phyloP scores from a whole-genome alignment of 306 rosid species.

The Malus asiatica region DNA sequence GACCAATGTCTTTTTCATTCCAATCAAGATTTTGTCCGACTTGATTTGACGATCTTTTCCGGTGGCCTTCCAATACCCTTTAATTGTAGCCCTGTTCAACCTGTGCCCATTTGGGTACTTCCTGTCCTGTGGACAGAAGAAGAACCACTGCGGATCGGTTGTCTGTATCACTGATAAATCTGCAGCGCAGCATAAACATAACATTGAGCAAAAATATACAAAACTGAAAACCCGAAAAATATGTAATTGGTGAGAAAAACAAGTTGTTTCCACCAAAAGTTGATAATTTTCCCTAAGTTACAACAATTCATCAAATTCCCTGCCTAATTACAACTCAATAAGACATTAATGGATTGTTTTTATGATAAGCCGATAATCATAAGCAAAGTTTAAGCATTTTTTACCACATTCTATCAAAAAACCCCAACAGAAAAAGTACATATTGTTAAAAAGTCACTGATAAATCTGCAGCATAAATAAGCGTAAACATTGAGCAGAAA shows the following conservation, averaged over 20 bases:
- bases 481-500: not conserved
- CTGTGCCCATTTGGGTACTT: constrained; percentile 92
- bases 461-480: no score
- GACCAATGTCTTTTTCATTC: constrained; percentile 96
- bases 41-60: constrained; percentile 90
- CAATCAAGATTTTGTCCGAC: constrained; percentile 61
- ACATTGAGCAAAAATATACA: not conserved
- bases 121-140: constrained; percentile 91
- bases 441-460: not conserved
- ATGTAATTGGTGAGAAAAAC: not conserved
- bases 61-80: constrained; percentile 96
- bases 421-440: not conserved
- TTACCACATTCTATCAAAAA: not conserved
- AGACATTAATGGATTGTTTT: not conserved
- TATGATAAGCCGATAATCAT: not conserved
- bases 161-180: constrained; percentile 65
- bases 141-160: constrained; percentile 94
- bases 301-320: not conserved
- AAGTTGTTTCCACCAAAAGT: not conserved
- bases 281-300: not conserved
- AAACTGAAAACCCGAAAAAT: not conserved
- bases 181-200: constrained; percentile 9
- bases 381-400: not conserved
- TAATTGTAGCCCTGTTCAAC: constrained; percentile 73
- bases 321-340: not conserved